phyloP scores from a whole-genome alignment of 345 rosid genomes.

The Dipteronia sinensis region DNA sequence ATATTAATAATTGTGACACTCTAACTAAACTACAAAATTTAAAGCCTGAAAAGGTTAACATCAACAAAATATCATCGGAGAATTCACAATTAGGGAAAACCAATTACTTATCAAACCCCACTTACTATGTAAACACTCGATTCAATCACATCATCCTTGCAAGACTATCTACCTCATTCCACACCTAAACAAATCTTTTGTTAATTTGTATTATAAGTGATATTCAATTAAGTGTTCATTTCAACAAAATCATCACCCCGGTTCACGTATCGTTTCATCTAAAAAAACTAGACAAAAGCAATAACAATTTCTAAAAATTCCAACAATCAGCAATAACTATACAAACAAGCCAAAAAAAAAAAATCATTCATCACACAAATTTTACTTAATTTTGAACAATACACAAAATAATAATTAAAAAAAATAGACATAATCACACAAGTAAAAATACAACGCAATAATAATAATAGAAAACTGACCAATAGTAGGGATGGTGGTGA shows the following conservation, averaged over 20 bases:
- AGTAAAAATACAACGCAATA: neutral
- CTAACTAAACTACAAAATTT: neutral
- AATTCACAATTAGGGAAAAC: constrained; percentile 15
- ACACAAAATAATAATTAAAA: too few relatives aligned
- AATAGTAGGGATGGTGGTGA: constrained; percentile 81
- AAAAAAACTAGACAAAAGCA: neutral
- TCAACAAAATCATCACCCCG: neutral
- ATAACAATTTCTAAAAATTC: neutral
- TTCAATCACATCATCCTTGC: neutral
- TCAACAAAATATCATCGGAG: neutral
- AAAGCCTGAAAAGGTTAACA: neutral
- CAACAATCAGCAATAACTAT: neutral
- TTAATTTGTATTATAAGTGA: too few relatives aligned
- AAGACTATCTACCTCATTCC: neutral
- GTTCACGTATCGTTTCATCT: neutral
- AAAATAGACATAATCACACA: neutral
- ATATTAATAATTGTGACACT: too few relatives aligned
- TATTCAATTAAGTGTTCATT: neutral
- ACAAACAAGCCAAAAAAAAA: neutral
- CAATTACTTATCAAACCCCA: neutral
- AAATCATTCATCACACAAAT: neutral
- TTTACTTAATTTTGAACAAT: too few relatives aligned
- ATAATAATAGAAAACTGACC: constrained; percentile 40
- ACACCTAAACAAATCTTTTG: neutral
- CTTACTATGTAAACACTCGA: neutral